Evolutionary conservation across 1,284 basidiomycete genomes (phyloP).

Genomic region (Trichosporon asahii): DNA sequence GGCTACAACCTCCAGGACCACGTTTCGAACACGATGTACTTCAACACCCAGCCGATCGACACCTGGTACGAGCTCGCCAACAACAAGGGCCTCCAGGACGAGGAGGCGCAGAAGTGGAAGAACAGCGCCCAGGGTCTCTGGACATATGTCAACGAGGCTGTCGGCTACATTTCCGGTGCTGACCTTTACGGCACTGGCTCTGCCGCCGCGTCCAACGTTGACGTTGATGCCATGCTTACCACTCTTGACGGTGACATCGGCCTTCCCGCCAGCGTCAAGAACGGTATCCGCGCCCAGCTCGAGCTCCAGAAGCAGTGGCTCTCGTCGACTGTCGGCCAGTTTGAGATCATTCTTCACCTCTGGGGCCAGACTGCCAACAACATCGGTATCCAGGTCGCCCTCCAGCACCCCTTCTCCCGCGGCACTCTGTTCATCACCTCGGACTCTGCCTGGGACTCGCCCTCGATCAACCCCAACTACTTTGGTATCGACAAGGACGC

Average conservation of each 20-base stretch:
- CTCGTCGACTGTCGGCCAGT: slow-evolving; percentile 40
- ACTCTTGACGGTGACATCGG: slow-evolving; percentile 57
- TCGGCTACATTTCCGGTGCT: slow-evolving; percentile 33
- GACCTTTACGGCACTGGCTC: slow-evolving; percentile 31
- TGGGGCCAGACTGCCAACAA: slow-evolving; percentile 34
- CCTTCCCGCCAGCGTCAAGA: slow-evolving; percentile 40
- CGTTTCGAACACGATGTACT: slow-evolving; percentile 52
- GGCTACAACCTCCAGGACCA: slow-evolving; percentile 75
- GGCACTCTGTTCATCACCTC: slow-evolving; percentile 57
- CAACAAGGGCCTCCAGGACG: slow-evolving; percentile 26
- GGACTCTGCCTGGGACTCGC: slow-evolving; percentile 58
- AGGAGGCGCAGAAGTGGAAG: slow-evolving; percentile 35
- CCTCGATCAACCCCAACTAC: slow-evolving; percentile 64
- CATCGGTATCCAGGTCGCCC: slow-evolving; percentile 46
- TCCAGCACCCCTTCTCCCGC: slow-evolving; percentile 53
- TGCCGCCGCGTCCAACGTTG: slow-evolving; percentile 54
- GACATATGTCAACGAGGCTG: slow-evolving; percentile 52
- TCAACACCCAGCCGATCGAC: slow-evolving; percentile 25
- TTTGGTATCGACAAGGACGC: slow-evolving; percentile 51
- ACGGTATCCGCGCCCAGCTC: slow-evolving; percentile 43
- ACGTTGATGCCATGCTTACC: slow-evolving; percentile 63
- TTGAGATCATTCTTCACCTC: slow-evolving; percentile 49
- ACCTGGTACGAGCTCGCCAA: slow-evolving; percentile 45
- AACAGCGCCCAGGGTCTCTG: slow-evolving; percentile 39
- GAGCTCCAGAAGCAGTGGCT: slow-evolving; percentile 39